phyloP scores from a whole-genome alignment of 768 basidiomycete species.

The Tylopilus balloui region DNA sequence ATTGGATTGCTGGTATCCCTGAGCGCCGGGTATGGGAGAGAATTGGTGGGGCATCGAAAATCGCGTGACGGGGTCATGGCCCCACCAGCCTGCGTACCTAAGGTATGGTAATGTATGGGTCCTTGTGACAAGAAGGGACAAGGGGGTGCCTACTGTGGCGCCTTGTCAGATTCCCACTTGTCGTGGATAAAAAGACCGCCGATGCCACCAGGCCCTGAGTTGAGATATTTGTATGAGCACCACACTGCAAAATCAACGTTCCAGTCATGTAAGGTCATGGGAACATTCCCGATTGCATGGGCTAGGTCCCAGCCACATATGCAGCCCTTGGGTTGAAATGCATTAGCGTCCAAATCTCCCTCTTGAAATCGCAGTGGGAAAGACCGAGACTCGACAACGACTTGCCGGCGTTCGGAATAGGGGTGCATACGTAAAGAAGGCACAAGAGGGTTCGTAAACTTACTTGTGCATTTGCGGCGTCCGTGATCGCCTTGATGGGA shows the following conservation, averaged over 20 bases:
- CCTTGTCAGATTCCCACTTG: conserved; percentile 62
- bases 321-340: conserved; percentile 60
- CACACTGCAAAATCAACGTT: conserved; percentile 95
- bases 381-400: conserved; percentile 2
- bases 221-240: conserved; percentile 98
- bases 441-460: conserved; percentile 20
- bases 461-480: conserved; percentile 80
- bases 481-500: conserved; percentile 80
- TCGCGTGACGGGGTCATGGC: conserved; percentile 80
- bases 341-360: conserved; percentile 11
- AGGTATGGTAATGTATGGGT: conserved; percentile 11
- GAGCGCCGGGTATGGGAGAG: conserved; percentile 81
- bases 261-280: conserved; percentile 87
- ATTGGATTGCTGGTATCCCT: conserved; percentile 96
- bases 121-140: conserved; percentile 9
- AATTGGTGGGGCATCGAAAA: conserved; percentile 88
- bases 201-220: conserved; percentile 95
- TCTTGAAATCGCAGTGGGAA: conserved; percentile 4
- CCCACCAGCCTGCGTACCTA: conserved; percentile 98
- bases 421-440: conserved; percentile 28
- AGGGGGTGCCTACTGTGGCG: conserved; percentile 53
- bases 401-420: conserved; percentile 5
- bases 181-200: conserved; percentile 90
- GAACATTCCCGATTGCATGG: conserved; percentile 93
- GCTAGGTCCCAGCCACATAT: conserved; percentile 96